These are phyloP conservation scores for Solanum chaucha DNA, from an alignment of 257 asterid species.

Conservation along the genomic window DNA sequence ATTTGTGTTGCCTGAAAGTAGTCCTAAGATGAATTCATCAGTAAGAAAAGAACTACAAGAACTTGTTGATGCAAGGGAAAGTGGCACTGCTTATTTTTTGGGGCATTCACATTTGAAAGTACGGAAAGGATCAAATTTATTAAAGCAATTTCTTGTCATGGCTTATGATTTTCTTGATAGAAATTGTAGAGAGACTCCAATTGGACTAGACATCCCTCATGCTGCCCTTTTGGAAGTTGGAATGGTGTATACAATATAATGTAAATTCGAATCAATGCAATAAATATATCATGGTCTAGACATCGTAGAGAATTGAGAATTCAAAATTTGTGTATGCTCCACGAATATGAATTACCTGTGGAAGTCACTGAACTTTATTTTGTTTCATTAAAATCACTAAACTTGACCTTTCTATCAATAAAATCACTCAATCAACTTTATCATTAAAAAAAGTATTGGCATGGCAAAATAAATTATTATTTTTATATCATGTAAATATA, in stretches of 20 bases:
- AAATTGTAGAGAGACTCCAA: conserved; percentile 71
- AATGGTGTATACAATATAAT: conserved; percentile 51
- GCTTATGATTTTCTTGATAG: conserved; percentile 58
- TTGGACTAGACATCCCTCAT: conserved; percentile 68
- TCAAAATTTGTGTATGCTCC: not conserved
- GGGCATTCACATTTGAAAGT: conserved; percentile 68
- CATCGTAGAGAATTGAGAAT: not conserved
- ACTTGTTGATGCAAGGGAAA: conserved; percentile 70
- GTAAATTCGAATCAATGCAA: not conserved
- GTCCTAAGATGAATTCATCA: conserved; percentile 40
- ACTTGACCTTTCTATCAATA: too few species aligned
- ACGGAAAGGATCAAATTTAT: conserved; percentile 49
- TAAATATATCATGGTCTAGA: not conserved
- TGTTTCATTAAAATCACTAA: too few species aligned
- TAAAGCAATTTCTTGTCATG: conserved; percentile 52
- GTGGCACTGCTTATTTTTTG: conserved; percentile 78
- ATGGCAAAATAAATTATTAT: too few species aligned
- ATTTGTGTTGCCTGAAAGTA: conserved; percentile 45
- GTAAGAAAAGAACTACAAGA: conserved; percentile 66
- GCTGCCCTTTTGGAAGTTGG: conserved; percentile 89
- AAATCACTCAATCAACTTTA: too few species aligned
- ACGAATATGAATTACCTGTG: not conserved
- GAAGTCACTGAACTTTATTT: too few species aligned
- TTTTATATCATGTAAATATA: too few species aligned
- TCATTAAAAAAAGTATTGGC: too few species aligned